phyloP scores from a whole-genome alignment of 192 early-diverging fungal species.

The Mortierella claussenii region DNA sequence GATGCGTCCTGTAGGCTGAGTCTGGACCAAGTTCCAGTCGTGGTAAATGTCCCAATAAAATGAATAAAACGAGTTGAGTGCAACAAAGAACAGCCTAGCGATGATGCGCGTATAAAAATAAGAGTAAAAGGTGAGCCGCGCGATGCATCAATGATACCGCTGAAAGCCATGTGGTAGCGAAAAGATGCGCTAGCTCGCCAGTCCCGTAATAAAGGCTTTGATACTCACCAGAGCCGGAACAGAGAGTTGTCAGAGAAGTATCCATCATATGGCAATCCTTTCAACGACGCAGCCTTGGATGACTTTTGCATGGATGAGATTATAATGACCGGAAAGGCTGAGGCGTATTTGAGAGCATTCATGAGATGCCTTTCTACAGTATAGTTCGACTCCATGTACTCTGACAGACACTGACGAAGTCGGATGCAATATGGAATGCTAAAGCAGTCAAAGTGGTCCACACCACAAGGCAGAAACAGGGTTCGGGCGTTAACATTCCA shows the following conservation, averaged over 20 bases:
- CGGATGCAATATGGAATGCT: conserved; percentile 85
- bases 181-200: too few relatives aligned
- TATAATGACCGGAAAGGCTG: conserved; percentile 82
- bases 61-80: conserved; percentile 92
- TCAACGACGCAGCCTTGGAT: conserved; percentile 33
- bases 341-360: conserved; percentile 94
- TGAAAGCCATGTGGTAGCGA: too few relatives aligned
- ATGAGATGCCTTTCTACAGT: conserved; percentile 76
- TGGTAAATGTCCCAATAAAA: conserved; percentile 96
- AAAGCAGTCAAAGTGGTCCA: too few relatives aligned
- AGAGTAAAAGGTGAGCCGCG: too few relatives aligned
- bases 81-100: conserved; percentile 68
- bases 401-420: conserved; percentile 81
- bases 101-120: too few relatives aligned
- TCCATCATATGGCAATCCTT: conserved; percentile 22
- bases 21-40: conserved; percentile 82
- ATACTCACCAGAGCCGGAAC: conserved; percentile 42
- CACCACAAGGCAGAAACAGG: too few relatives aligned
- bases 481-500: too few relatives aligned
- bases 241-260: conserved; percentile 45
- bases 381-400: conserved; percentile 70
- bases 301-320: conserved; percentile 63
- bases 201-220: not conserved
- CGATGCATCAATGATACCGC: too few relatives aligned
- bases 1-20: conserved; percentile 45